Evolutionary conservation across 179 eudicot genomes (phyloP).

Genomic region (Beta corolliflora): DNA sequence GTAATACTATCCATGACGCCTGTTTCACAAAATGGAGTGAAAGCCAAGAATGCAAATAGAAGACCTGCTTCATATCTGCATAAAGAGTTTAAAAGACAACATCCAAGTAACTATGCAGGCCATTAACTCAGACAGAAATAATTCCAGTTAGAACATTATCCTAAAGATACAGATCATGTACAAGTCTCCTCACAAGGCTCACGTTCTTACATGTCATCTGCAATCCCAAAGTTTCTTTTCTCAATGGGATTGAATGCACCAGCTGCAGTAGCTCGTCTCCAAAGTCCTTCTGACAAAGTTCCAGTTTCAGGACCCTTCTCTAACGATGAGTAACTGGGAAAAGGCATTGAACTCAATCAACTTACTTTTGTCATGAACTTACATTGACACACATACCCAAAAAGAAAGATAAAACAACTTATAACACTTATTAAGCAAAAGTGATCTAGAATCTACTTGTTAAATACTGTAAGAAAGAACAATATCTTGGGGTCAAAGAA

Average conservation of each 20-base stretch:
- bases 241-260: conserved; percentile 83
- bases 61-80: conserved; percentile 97
- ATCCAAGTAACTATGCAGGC: conserved; percentile 12
- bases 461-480: background rate
- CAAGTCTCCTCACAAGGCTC: conserved; percentile 2
- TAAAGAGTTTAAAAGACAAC: conserved; percentile 10
- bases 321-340: conserved; percentile 63
- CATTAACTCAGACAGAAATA: background rate
- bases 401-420: too few species aligned
- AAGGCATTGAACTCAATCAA: conserved; percentile 13
- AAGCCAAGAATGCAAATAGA: conserved; percentile 84
- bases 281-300: conserved; percentile 73
- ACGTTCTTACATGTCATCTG: conserved; percentile 80
- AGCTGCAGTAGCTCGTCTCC: conserved; percentile 87
- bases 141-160: conserved; percentile 9
- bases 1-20: conserved; percentile 88
- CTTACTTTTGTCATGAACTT: too few species aligned
- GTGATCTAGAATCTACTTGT: too few species aligned
- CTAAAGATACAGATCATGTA: background rate
- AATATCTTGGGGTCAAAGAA: background rate
- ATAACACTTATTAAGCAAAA: too few species aligned
- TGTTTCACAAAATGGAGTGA: conserved; percentile 85
- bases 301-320: conserved; percentile 57
- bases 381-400: background rate
- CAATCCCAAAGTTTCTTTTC: conserved; percentile 89